phyloP scores from a whole-genome alignment of 306 rosid species.

The Inga oerstediana region DNA sequence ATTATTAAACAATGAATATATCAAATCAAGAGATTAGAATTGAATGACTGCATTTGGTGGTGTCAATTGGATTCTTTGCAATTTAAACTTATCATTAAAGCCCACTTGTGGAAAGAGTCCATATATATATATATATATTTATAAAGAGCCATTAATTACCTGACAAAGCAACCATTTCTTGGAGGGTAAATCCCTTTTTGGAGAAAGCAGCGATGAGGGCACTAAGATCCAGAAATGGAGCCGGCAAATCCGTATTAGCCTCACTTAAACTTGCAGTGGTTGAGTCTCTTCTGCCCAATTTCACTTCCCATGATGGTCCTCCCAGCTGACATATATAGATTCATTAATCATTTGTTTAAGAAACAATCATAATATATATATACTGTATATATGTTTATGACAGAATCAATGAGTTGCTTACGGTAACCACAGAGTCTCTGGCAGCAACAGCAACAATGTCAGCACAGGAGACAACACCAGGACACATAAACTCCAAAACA shows the following conservation, averaged over 20 bases:
- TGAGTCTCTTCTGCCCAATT: conserved; percentile 60
- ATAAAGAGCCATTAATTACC: conserved; percentile 26
- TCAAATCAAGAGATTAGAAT: not conserved
- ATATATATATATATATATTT: too few relatives aligned
- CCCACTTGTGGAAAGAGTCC: not conserved
- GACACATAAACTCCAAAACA: conserved; percentile 37
- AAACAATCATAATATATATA: not conserved
- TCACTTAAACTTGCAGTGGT: conserved; percentile 45
- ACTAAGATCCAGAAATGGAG: conserved; percentile 42
- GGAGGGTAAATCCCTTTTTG: conserved; percentile 34
- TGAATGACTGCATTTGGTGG: not conserved
- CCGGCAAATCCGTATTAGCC: conserved; percentile 51
- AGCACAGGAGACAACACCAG: conserved; percentile 55
- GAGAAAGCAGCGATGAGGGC: conserved; percentile 42
- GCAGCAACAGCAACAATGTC: conserved; percentile 59
- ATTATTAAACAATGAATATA: not conserved
- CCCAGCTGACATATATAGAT: conserved; percentile 28
- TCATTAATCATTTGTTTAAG: not conserved
- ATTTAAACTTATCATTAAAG: not conserved
- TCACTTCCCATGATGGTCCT: conserved; percentile 47
- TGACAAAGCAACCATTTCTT: conserved; percentile 55
- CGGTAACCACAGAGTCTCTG: conserved; percentile 43
- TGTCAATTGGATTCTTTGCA: not conserved
- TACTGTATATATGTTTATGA: not conserved
- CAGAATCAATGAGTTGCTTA: conserved; percentile 14